phyloP scores from a whole-genome alignment of 345 rosid species.

The Eutrema heterophyllum region DNA sequence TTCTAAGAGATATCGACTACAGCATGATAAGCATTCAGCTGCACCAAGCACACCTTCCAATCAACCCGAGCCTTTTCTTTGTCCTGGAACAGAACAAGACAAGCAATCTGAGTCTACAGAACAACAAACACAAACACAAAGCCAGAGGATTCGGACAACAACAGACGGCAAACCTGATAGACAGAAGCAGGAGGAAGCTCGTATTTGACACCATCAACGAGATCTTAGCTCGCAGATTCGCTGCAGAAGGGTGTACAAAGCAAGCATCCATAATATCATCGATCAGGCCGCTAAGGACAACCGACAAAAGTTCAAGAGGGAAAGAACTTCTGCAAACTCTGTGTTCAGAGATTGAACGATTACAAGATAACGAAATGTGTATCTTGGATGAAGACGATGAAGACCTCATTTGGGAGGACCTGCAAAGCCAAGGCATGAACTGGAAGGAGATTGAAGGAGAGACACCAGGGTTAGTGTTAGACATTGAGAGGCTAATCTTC shows the following conservation, averaged over 20 bases:
- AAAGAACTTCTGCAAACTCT: conserved; percentile 51
- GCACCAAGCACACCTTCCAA: conserved; percentile 47
- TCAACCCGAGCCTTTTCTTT: conserved; percentile 53
- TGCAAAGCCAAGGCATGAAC: conserved; percentile 40
- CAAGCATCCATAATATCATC: conserved; percentile 29
- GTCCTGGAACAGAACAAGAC: conserved; percentile 55
- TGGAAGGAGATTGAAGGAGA: conserved; percentile 49
- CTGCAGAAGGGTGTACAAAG: conserved; percentile 34
- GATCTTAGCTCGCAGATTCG: conserved; percentile 45
- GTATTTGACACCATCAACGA: conserved; percentile 72
- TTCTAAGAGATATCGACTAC: conserved; percentile 52
- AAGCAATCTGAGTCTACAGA: conserved; percentile 27
- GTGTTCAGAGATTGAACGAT: conserved; percentile 60
- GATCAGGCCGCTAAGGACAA: conserved; percentile 22
- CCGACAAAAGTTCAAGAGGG: conserved; percentile 30
- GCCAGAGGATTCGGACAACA: conserved; percentile 29
- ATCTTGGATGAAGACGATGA: conserved; percentile 45
- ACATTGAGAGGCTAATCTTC: conserved; percentile 75
- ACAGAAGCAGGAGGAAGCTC: conserved; percentile 56
- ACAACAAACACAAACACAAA: conserved; percentile 20
- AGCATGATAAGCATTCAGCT: conserved; percentile 36
- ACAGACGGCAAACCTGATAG: conserved; percentile 26
- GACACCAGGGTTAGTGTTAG: conserved; percentile 56
- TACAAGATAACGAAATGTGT: conserved; percentile 46
- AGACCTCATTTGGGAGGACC: conserved; percentile 50